phyloP scores from a whole-genome alignment of 2,329 filamentous ascomycete species.

The Aschersonia sp. region DNA sequence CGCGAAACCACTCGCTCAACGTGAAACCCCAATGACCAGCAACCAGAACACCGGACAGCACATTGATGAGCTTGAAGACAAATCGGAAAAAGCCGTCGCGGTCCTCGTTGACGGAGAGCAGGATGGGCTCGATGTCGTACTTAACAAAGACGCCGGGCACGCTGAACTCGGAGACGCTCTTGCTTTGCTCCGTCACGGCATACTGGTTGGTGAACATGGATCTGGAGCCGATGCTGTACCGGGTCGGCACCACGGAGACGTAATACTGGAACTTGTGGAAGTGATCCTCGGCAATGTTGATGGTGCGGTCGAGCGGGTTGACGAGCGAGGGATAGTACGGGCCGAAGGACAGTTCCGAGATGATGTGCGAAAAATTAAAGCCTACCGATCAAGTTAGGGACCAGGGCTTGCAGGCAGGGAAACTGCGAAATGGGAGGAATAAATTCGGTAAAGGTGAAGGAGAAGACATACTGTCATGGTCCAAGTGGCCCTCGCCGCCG shows the following conservation, averaged over 20 bases:
- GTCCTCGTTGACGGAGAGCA: conserved; percentile 72
- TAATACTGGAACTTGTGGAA: conserved; percentile 99
- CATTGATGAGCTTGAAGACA: conserved; percentile 73
- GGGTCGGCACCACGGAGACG: conserved; percentile 83
- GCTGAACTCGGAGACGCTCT: conserved; percentile 49
- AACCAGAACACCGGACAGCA: conserved; percentile 79
- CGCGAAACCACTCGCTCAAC: conserved; percentile 58
- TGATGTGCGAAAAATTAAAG: conserved; percentile 96
- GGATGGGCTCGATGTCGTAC: conserved; percentile 94
- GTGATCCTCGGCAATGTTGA: conserved; percentile 57
- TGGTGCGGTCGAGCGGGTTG: conserved; percentile 88
- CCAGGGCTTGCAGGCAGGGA: too few relatives aligned
- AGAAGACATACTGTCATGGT: conserved; percentile 56
- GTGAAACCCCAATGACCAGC: conserved; percentile 90
- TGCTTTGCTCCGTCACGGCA: conserved; percentile 81
- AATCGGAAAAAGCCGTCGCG: conserved; percentile 62
- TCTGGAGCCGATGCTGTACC: conserved; percentile 59
- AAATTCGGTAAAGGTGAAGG: not conserved
- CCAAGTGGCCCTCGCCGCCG: conserved; percentile 62
- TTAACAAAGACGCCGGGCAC: conserved; percentile 95
- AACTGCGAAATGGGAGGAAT: not conserved
- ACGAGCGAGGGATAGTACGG: conserved; percentile 88
- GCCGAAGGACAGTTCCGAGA: conserved; percentile 92
- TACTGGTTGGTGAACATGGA: conserved; percentile 93
- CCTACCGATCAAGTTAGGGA: conserved; percentile 28